Base-by-base conservation (phyloP, 768 basidiomycete genomes). In the Pisolithus marmoratus region DNA sequence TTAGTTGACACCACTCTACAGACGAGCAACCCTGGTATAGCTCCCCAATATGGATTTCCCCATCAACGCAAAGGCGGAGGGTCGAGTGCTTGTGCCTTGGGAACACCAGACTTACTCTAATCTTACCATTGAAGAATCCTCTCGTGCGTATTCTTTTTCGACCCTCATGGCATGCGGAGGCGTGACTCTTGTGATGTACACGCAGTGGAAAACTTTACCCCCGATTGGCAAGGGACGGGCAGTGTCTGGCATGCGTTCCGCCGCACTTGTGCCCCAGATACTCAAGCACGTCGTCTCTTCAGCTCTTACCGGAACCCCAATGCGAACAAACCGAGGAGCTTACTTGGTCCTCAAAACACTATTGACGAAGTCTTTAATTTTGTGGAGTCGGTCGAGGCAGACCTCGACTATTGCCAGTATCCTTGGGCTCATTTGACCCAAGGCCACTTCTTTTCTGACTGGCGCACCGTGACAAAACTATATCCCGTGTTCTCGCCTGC, bases 361-460 rank as follows among this genome's bases (percentile, higher is more conserved):
- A 47, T 67, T 15, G 79, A 79, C 31, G 67, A 75, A 22, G 83
- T 87, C 53, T 87, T 93, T 61, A 60, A 65, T 0, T 97, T 98
- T 66, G 72, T 74, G 12, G 57, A 70, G 26, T 69, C 69, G 2
- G 83, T 84, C 9, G 83, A 89, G n/a, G 74, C 81, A 48, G 72
- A 74, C 5, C 77, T 82, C 55, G 84, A 94, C 62, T 94, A 88
- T 63, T 99, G 96, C 69, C 62, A 71, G 29, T 73, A 81, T 31
- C 93, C 95, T 0, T 87, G 90, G 71, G 84, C 87, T 19, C 93
- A 87, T 58, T 84, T 88, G 62, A 78, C 79, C 26, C 96, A 98
- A 64, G 94, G 94, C 11, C 94, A 93, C 69, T 97, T 96, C 70
- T 98, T 96, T 79, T 91, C 90, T 17, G 95, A 99, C 68, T 96